phyloP scores from a whole-genome alignment of 345 rosid species.

The Mercurialis annua region DNA sequence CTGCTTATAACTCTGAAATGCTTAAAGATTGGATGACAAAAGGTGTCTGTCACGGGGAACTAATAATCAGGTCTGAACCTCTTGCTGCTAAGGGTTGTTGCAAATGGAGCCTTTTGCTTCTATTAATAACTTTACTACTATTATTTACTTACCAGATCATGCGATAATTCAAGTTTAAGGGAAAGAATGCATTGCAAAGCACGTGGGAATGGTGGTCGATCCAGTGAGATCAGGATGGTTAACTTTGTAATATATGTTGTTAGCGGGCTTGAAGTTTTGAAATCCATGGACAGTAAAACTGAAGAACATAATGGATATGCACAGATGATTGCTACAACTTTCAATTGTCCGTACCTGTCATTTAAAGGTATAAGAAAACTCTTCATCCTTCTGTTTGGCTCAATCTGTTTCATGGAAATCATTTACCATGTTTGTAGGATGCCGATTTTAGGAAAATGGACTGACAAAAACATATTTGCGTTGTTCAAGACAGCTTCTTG shows the following conservation, averaged over 20 bases:
- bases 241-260: constrained; percentile 70
- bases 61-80: constrained; percentile 46
- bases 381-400: not conserved
- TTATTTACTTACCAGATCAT: constrained; percentile 42
- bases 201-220: constrained; percentile 24
- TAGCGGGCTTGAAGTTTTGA: constrained; percentile 51
- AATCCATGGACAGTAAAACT: constrained; percentile 38
- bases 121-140: constrained; percentile 6
- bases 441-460: not conserved
- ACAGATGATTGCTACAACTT: constrained; percentile 37
- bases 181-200: constrained; percentile 40
- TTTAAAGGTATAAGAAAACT: constrained; percentile 52
- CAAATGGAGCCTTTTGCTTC: not conserved
- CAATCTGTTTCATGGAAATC: not conserved
- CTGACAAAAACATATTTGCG: not conserved
- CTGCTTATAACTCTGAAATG: constrained; percentile 39
- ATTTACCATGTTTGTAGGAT: not conserved
- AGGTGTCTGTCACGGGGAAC: constrained; percentile 64
- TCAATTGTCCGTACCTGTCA: constrained; percentile 55
- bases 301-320: constrained; percentile 26
- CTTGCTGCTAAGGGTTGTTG: constrained; percentile 1
- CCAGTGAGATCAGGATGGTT: constrained; percentile 40
- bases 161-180: constrained; percentile 46
- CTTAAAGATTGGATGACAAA: constrained; percentile 54
- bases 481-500: not conserved